Percentiles rank a stretch among this genome's conserved stretches.
Conservation (phyloP, 2,329 filamentous ascomycete species). For the Colletotrichum tanaceti region DNA sequence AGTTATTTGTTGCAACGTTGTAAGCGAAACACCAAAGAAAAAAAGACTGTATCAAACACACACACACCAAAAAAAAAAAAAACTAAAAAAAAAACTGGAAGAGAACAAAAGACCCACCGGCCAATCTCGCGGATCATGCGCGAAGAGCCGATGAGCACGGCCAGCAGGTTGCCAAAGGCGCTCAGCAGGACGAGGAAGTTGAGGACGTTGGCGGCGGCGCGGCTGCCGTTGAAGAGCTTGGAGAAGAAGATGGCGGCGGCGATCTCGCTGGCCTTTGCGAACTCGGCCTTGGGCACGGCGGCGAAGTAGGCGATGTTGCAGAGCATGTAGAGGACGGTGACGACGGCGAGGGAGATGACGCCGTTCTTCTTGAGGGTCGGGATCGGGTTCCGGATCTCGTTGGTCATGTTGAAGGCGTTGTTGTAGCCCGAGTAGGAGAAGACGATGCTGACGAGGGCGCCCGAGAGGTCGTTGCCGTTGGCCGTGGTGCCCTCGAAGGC, state of each 20-base stretch:
- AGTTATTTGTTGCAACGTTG: too few relatives aligned
- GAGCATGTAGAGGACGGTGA: slow-evolving; percentile 67
- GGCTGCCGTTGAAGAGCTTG: slow-evolving; percentile 63
- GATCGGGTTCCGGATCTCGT: slow-evolving; percentile 71
- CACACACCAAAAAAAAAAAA: too few relatives aligned
- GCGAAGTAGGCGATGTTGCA: slow-evolving; percentile 72
- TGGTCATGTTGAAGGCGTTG: slow-evolving; percentile 72
- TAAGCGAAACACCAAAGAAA: too few relatives aligned
- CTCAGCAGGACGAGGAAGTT: slow-evolving; percentile 68
- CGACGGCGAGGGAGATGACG: slow-evolving; percentile 61
- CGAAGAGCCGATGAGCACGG: slow-evolving; percentile 65
- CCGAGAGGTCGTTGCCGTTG: slow-evolving; percentile 52
- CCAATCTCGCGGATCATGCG: slow-evolving; percentile 71
- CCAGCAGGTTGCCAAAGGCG: slow-evolving; percentile 69
- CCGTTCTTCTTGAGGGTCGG: slow-evolving; percentile 64
- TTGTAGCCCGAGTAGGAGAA: slow-evolving; percentile 69
- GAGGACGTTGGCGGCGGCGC: slow-evolving; percentile 60
- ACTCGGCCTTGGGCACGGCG: slow-evolving; percentile 62
- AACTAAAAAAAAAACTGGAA: too few relatives aligned
- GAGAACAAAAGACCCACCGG: slow-evolving; percentile 49
- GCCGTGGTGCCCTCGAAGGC: slow-evolving; percentile 51
- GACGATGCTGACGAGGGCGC: slow-evolving; percentile 68
- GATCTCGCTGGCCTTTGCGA: slow-evolving; percentile 63
- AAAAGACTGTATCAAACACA: too few relatives aligned
- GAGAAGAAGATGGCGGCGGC: slow-evolving; percentile 70